Evolutionary conservation across 1,284 basidiomycete genomes (phyloP).

Genomic region (Ustilago vetiveriae): DNA sequence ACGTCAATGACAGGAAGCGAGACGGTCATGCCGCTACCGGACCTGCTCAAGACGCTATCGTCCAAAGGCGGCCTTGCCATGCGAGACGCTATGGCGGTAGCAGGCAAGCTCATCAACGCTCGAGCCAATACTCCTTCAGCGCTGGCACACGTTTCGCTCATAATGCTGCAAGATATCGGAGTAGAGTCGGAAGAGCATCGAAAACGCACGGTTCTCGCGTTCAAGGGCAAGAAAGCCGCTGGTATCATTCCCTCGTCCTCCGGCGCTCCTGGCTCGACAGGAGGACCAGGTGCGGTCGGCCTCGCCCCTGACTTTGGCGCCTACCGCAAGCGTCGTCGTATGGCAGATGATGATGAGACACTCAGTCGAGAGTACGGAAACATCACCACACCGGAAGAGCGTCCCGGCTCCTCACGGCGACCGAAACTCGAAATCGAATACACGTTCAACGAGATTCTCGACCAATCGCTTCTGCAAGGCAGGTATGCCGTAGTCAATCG

Average conservation of each 20-base stretch:
- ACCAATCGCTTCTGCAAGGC: slow-evolving; percentile 37
- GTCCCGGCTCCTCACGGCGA: slow-evolving; percentile 6
- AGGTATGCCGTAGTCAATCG: slow-evolving; percentile 82
- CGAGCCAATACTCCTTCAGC: slow-evolving; percentile 40
- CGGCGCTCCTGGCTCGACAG: background rate
- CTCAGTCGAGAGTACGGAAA: slow-evolving; percentile 56
- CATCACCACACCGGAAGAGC: slow-evolving; percentile 16
- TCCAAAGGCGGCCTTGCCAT: slow-evolving; percentile 45
- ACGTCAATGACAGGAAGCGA: no score
- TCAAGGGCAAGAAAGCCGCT: slow-evolving; percentile 50
- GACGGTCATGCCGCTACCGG: slow-evolving; percentile 32
- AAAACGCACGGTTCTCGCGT: slow-evolving; percentile 48
- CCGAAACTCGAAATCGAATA: slow-evolving; percentile 30
- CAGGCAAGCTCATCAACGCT: slow-evolving; percentile 56
- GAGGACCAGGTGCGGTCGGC: slow-evolving; percentile 1
- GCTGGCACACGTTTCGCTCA: slow-evolving; percentile 39
- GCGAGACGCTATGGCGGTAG: slow-evolving; percentile 53
- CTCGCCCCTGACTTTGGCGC: slow-evolving; percentile 33
- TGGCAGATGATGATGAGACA: slow-evolving; percentile 43
- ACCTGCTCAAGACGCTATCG: slow-evolving; percentile 43
- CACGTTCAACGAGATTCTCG: slow-evolving; percentile 56
- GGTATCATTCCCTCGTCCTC: slow-evolving; percentile 19
- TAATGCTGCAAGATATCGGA: slow-evolving; percentile 51
- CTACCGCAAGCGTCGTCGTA: slow-evolving; percentile 24
- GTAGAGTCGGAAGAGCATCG: slow-evolving; percentile 46